These are phyloP conservation scores for Talaromyces marneffei DNA, from an alignment of 2,329 filamentous ascomycete genomes.

Conservation along the genomic window DNA sequence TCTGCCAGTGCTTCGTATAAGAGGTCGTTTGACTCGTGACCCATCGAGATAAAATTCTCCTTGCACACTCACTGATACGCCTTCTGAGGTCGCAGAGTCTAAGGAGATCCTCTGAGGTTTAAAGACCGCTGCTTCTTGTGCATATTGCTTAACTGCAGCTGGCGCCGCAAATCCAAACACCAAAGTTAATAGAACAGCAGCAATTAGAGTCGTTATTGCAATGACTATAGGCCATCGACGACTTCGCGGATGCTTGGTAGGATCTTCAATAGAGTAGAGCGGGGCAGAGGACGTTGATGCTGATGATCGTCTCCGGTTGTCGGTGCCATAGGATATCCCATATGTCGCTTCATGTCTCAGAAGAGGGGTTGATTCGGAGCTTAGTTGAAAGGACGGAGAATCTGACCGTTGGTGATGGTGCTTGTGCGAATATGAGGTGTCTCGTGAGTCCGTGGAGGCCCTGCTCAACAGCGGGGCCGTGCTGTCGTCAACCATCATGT, in stretches of 20 bases:
- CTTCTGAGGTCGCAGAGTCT: slow-evolving; percentile 72
- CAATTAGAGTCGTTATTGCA: slow-evolving; percentile 61
- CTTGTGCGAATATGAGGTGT: slow-evolving; percentile 18
- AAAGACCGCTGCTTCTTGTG: slow-evolving; percentile 73
- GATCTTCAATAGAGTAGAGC: slow-evolving; percentile 15
- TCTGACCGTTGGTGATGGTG: slow-evolving; percentile 14
- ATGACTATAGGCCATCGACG: slow-evolving; percentile 72
- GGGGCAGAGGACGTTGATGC: slow-evolving; percentile 20
- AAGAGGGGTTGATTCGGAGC: slow-evolving; percentile 41
- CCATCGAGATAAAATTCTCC: slow-evolving; percentile 78
- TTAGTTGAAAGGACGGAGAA: slow-evolving; percentile 27
- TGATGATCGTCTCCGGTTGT: slow-evolving; percentile 19
- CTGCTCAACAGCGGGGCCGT: slow-evolving; percentile 26
- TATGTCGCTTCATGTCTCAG: slow-evolving; percentile 33
- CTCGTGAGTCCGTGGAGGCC: slow-evolving; percentile 16
- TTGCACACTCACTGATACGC: slow-evolving; percentile 72
- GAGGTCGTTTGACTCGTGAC: slow-evolving; percentile 62
- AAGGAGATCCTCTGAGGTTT: slow-evolving; percentile 79
- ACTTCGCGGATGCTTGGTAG: slow-evolving; percentile 20
- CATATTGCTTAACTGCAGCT: slow-evolving; percentile 75
- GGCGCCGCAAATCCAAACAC: slow-evolving; percentile 75
- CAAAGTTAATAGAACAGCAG: slow-evolving; percentile 62
- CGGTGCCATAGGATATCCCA: slow-evolving; percentile 26
- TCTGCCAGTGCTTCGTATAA: slow-evolving; percentile 68
- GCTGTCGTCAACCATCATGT: slow-evolving; percentile 32